Evolutionary conservation across 1,284 basidiomycete species (phyloP).

Genomic region (Trametes sp.): DNA sequence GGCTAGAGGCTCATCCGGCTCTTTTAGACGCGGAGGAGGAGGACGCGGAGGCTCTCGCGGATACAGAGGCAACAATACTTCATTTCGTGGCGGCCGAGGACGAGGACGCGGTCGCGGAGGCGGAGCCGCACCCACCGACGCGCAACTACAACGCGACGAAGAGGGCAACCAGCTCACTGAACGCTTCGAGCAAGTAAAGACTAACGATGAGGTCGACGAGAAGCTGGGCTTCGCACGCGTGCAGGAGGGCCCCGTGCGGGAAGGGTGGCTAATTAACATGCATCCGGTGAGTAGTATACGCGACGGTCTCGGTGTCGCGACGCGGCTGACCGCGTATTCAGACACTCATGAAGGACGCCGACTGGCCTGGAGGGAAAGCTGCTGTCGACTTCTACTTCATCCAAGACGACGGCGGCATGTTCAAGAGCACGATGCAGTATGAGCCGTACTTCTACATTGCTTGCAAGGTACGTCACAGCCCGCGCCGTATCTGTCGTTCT

Average conservation of each 20-base stretch:
- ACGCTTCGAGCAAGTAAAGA: constrained; percentile 78
- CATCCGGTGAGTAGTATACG: constrained; percentile 75
- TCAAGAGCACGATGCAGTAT: constrained; percentile 93
- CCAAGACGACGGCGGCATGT: constrained; percentile 95
- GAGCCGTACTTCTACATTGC: constrained; percentile 96
- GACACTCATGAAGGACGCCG: constrained; percentile 88
- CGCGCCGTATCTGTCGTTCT: no score
- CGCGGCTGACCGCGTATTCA: constrained; percentile 39
- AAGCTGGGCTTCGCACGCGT: constrained; percentile 88
- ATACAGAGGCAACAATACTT: constrained; percentile 47
- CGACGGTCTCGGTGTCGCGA: background rate
- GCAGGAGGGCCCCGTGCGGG: constrained; percentile 74
- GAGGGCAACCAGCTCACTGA: constrained; percentile 88
- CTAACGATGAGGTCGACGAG: constrained; percentile 91
- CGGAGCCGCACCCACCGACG: constrained; percentile 48
- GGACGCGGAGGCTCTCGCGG: constrained; percentile 37
- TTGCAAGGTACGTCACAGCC: constrained; percentile 84
- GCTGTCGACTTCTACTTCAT: constrained; percentile 99
- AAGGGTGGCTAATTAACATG: constrained; percentile 99
- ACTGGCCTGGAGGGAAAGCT: constrained; percentile 82
- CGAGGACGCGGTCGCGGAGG: constrained; percentile 59
- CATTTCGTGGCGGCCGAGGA: constrained; percentile 56
- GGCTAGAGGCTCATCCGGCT: constrained; percentile 39
- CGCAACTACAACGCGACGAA: constrained; percentile 74
- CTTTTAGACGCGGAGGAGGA: constrained; percentile 34